Conservation (phyloP, 2,329 filamentous ascomycete species). For the Penicillium thymicola region DNA sequence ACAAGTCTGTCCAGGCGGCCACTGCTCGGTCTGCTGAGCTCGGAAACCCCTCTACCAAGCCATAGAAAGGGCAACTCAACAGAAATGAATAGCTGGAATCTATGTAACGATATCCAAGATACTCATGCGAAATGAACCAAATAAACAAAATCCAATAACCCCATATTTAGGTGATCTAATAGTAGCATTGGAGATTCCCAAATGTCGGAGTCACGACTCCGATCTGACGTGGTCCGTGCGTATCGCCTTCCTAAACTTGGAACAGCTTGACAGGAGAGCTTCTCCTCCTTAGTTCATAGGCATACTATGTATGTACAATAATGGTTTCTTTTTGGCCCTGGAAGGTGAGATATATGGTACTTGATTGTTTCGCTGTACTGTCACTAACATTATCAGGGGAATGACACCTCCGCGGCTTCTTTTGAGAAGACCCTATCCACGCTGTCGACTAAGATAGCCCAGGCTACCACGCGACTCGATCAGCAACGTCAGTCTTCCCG, state of each 20-base stretch:
- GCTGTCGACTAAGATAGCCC: conserved; percentile 77
- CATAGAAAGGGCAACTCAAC: neutral
- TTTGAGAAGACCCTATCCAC: conserved; percentile 89
- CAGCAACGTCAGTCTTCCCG: conserved; percentile 67
- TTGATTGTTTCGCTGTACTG: neutral
- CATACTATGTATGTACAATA: conserved; percentile 1
- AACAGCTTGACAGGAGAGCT: neutral
- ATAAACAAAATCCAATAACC: neutral
- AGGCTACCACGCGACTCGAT: conserved; percentile 71
- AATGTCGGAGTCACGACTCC: neutral
- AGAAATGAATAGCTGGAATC: neutral
- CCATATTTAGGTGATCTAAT: neutral
- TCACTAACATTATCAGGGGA: conserved; percentile 47
- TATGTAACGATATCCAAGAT: neutral
- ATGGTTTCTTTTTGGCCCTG: conserved; percentile 90
- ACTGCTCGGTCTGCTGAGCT: conserved; percentile 32
- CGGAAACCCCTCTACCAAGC: conserved; percentile 18
- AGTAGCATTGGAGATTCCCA: neutral
- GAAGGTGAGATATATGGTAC: conserved; percentile 54
- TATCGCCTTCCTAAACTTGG: neutral
- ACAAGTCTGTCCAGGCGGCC: conserved; percentile 34
- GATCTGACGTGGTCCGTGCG: conserved; percentile 4
- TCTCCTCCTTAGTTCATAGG: neutral
- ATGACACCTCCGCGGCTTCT: conserved; percentile 77
- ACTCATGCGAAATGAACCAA: neutral